Base-by-base conservation (phyloP, 1,284 basidiomycete species). In the Cutaneotrichosporon mucoides region DNA sequence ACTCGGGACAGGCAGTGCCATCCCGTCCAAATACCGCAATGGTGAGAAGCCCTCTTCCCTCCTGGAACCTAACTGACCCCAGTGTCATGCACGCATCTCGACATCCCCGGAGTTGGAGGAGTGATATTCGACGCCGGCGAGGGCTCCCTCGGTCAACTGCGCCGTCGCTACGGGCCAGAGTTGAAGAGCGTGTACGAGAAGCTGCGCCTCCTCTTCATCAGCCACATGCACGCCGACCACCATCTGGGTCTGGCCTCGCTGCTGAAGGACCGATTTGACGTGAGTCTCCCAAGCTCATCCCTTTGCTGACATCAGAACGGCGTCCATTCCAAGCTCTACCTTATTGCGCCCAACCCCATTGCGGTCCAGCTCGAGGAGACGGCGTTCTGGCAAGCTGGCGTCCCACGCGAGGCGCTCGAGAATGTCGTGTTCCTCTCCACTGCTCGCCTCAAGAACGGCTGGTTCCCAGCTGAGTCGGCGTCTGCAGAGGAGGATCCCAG, bases 181-280 rank as follows among this genome's bases (percentile, higher is more conserved):
- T 60, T 73, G n/a, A 69, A 72, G 13, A 56, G 71, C 33, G 80
- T 87, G 10, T 79, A 95, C 57, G 80, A 85, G n/a, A 80, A 88
- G 52, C 75, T 95, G 37, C 86, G 84, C 64, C 84, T 90, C 70
- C 83, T 98, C 36, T 97, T 88, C 75, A 82, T 96, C 65, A 92
- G 89, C 66, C 95, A 98, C 73, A 84, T 89, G 69, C 94, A 97
- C 71, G 94, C 84, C 0, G 95, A 98, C 73, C 94, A 98, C 74
- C 94, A 97, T 72, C 84, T 89, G 51, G 95, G 95, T 1, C 74
- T 95, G 35, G 82, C 85, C 0, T 84, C 86, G 54, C 76, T 98
- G 12, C 81, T 98, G 10, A 80, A 84, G 0, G 86, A 88, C 79
- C 83, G 95, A 57, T 82, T 82, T 53, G 80, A 82, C 77, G 91